Conservation (phyloP, 345 rosid species). For the Aegle marmelos region DNA sequence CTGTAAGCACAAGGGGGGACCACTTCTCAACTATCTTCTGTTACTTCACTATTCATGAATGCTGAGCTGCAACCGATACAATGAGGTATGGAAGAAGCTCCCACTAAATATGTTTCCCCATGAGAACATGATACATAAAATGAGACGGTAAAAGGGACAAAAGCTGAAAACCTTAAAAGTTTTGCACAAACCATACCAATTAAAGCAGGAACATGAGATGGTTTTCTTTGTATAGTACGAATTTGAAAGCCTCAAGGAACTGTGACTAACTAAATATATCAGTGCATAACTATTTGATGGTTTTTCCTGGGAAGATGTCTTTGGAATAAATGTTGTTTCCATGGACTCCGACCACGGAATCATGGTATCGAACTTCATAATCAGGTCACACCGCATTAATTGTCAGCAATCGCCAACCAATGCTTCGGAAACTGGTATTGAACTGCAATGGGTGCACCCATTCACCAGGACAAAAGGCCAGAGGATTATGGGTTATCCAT, state of each 20-base stretch:
- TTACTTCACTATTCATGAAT: conserved; percentile 22
- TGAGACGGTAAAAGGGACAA: conserved; percentile 28
- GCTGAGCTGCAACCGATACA: conserved; percentile 10
- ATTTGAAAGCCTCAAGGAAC: conserved; percentile 24
- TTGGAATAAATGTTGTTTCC: conserved; percentile 37
- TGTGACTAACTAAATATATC: conserved; percentile 30
- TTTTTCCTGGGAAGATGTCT: conserved; percentile 30
- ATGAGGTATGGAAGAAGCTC: conserved; percentile 13
- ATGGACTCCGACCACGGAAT: conserved; percentile 52
- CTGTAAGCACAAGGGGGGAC: conserved; percentile 44
- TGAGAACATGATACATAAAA: conserved; percentile 17
- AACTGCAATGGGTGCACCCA: conserved; percentile 39
- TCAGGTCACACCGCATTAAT: conserved; percentile 27
- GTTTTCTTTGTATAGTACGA: conserved; percentile 18
- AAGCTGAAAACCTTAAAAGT: conserved; percentile 30
- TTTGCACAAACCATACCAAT: conserved; percentile 8
- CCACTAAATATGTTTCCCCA: conserved; percentile 38
- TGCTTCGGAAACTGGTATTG: conserved; percentile 31
- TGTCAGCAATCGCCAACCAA: conserved; percentile 19
- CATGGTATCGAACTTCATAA: conserved; percentile 53
- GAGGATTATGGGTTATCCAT: conserved; percentile 40
- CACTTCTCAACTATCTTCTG: conserved; percentile 65
- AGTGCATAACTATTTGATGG: conserved; percentile 26
- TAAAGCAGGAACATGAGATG: conserved; percentile 4
- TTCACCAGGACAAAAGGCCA: conserved; percentile 40